Base-by-base conservation (phyloP, 257 asterid species). In the Ballota nigra region DNA sequence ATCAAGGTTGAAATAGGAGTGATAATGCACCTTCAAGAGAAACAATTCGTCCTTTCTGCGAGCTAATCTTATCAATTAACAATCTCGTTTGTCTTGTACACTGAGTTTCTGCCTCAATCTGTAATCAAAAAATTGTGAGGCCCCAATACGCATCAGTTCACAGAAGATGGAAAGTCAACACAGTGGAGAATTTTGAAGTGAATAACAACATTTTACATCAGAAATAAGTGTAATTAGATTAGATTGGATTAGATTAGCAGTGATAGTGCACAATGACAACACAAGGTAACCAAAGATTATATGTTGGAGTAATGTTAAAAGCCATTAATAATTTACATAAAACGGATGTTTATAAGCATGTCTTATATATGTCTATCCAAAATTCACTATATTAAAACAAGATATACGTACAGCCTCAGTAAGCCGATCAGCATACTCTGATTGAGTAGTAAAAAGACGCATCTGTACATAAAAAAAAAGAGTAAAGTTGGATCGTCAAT, bases 91-190 rank as follows among this genome's bases (percentile, higher is more conserved):
- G 97, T 77, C 96, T 87, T 16, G 92, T 82, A 76, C 98, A 93
- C 73, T 82, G 98, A 79, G 51, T 84, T 85, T 93, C 98, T 73
- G 96, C 96, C 51, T 91, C 98, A n/a, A 93, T 84, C 98, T 93
- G 86, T 74, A 40, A 75, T 63, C 63, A 82, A 36, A 2, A 5
- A 68, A 34, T 60, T 49, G 31, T 33, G 74, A 60, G 70, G 64
- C 73, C 41, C 20, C 19, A n/a, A 66, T 24, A 70, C 33, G 34
- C 62, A 74, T 61, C 40, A 45, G 36, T 47, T 18, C 38, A 23
- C 6, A 57, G 28, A 65, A 47, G 59, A 29, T 60, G 63, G 73
- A 19, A 11, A 63, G 6, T 20, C 20, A 33, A 63, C 34, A 24
- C 24, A 36, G 8, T 24, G 62, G 38, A 36, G 6, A 71, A 40